phyloP scores from a whole-genome alignment of 768 basidiomycete species.

The Holtermanniella nyarrowii region DNA sequence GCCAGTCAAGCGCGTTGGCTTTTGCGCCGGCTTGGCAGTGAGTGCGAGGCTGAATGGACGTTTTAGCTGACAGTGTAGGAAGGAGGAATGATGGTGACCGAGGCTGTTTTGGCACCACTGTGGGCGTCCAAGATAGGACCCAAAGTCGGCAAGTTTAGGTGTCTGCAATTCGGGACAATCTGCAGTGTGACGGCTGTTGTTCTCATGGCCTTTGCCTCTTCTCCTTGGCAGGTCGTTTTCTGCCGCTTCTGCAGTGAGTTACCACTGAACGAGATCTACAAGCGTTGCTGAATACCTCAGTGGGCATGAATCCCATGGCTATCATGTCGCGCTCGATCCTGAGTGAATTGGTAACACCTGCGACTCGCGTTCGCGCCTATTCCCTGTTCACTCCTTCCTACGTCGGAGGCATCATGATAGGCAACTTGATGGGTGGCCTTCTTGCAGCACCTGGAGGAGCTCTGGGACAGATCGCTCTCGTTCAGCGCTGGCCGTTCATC shows the following conservation, averaged over 20 bases:
- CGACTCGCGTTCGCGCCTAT: constrained; percentile 22
- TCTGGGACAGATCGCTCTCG: constrained; percentile 13
- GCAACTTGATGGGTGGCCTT: constrained; percentile 24
- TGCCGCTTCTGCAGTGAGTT: constrained; percentile 24
- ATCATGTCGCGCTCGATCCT: constrained; percentile 16
- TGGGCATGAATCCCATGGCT: constrained; percentile 18
- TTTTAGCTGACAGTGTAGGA: constrained; percentile 7
- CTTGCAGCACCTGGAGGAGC: constrained; percentile 22
- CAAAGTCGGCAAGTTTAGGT: constrained; percentile 18
- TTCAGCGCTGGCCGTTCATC: constrained; percentile 20
- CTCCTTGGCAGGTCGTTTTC: constrained; percentile 19
- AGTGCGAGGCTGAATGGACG: background rate
- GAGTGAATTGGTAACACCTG: constrained; percentile 14
- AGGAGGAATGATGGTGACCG: constrained; percentile 24
- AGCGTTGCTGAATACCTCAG: constrained; percentile 2
- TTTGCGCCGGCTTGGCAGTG: background rate
- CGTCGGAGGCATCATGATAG: constrained; percentile 16
- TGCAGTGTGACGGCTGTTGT: constrained; percentile 11
- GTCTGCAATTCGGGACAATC: constrained; percentile 3
- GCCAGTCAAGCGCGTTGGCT: background rate
- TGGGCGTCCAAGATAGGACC: constrained; percentile 28
- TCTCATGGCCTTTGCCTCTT: constrained; percentile 18
- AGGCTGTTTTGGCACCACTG: constrained; percentile 17
- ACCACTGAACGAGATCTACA: background rate
- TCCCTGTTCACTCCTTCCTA: constrained; percentile 23